Base-by-base conservation (phyloP, 305 asterid species). In the Fraxinus nigra region DNA sequence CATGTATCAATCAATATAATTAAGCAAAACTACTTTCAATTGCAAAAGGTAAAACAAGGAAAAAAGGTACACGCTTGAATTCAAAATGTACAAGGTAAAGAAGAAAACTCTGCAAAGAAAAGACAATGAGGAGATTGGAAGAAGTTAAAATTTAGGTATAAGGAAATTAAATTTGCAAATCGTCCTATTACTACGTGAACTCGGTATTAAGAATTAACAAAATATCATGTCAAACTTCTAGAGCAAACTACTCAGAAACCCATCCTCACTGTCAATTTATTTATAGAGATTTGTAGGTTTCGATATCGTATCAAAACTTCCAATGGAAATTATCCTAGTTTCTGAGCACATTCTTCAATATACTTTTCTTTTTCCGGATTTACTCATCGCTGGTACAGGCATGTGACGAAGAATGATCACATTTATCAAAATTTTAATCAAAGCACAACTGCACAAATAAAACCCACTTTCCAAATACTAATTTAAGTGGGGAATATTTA, bases 1-100 rank as follows among this genome's bases (percentile, higher is more conserved):
- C 82, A 85, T 76, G 75, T 72, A 81, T 46, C 63, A 81, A 59
- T 63, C 38, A 30, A 24, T 63, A 43, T 78, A 34, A 24, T 20
- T 69, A 35, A 69, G 70, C 56, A 73, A 80, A 48, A 81, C 67
- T 20, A 72, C 67, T 20, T 40, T 78, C 7, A 40, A 77, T 30
- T 22, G 59, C 63, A 28, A 6, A 37, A 63, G 1, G 33, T 24
- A 65, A 65, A 65, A 65, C 10, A 26, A 65, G 34, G n/a, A 63
- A 81, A 34, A 72, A 10, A 13, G 28, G 32, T 38, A 75, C 76
- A 35, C 28, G n/a, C 56, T 34, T 35, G 76, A 61, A 82, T 35
- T 75, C 78, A 18, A 79, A 70, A 77, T 34, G 79, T 54, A 78
- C 14, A 63, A 48, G 72, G 80, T 67, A 54, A 77, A 73, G 34